Evolutionary conservation across 2,329 filamentous ascomycete species (phyloP).

Genomic region (Scorias spongiosa): DNA sequence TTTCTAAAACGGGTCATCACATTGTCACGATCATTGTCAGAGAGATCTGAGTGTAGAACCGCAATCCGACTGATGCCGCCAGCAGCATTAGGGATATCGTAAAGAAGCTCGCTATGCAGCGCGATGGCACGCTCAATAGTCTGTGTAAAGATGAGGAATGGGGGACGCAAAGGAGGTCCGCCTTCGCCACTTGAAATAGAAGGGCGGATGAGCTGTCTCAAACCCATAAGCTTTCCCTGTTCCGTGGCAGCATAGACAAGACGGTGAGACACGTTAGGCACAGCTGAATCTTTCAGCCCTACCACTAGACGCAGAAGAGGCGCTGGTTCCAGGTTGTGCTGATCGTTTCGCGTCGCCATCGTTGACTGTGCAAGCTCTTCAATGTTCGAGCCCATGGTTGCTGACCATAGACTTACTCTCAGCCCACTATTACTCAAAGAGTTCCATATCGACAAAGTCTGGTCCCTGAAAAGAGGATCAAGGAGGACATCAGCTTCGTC

Average conservation of each 20-base stretch:
- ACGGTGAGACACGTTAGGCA: slow-evolving; percentile 81
- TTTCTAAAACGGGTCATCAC: slow-evolving; percentile 84
- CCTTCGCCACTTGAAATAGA: slow-evolving; percentile 43
- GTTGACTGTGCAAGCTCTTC: slow-evolving; percentile 63
- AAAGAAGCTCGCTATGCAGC: slow-evolving; percentile 76
- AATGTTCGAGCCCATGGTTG: slow-evolving; percentile 89
- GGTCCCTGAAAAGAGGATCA: slow-evolving; percentile 76
- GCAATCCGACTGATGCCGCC: slow-evolving; percentile 75
- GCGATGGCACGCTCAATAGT: slow-evolving; percentile 83
- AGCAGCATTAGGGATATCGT: slow-evolving; percentile 81
- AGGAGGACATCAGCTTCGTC: slow-evolving; percentile 94
- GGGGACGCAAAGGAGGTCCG: slow-evolving; percentile 50
- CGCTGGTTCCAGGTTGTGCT: slow-evolving; percentile 10
- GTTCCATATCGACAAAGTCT: slow-evolving; percentile 73
- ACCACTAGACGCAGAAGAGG: slow-evolving; percentile 73
- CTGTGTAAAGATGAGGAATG: slow-evolving; percentile 91
- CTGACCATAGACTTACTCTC: slow-evolving; percentile 76
- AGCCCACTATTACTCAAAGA: slow-evolving; percentile 57
- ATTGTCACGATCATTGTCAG: slow-evolving; percentile 55
- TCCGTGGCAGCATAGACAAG: slow-evolving; percentile 86
- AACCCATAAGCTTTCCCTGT: slow-evolving; percentile 78
- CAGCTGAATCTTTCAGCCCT: slow-evolving; percentile 89
- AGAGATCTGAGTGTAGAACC: slow-evolving; percentile 75
- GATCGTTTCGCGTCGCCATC: slow-evolving; percentile 36
- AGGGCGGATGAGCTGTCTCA: slow-evolving; percentile 79